Percentiles rank a stretch among this genome's conserved stretches.
phyloP scores from a whole-genome alignment of 495 filamentous ascomycete species.

The Halenospora varia region DNA sequence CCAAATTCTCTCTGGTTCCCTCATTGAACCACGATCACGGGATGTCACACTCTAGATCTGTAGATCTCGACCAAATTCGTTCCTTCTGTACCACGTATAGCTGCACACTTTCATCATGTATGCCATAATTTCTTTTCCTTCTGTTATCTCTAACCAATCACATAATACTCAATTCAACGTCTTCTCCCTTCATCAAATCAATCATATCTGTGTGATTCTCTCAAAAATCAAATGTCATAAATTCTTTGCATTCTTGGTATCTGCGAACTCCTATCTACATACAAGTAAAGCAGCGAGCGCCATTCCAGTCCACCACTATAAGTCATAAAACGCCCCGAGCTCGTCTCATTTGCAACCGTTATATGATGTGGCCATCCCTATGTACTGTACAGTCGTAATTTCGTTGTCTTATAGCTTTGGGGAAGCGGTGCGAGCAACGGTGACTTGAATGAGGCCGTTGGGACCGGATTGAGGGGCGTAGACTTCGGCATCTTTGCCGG shows the following conservation, averaged over 20 bases:
- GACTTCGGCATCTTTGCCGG: slow-evolving; percentile 92
- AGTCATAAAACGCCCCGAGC: background rate
- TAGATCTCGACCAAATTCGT: too few relatives aligned
- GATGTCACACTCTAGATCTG: too few relatives aligned
- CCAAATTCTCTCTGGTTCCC: too few relatives aligned
- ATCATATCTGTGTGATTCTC: background rate
- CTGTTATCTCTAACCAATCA: too few relatives aligned
- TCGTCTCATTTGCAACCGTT: too few relatives aligned
- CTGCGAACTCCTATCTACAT: slow-evolving; percentile 15
- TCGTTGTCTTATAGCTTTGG: slow-evolving; percentile 21
- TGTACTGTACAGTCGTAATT: too few relatives aligned
- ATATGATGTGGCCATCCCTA: too few relatives aligned
- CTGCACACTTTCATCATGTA: too few relatives aligned
- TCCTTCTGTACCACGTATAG: too few relatives aligned
- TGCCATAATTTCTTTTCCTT: too few relatives aligned
- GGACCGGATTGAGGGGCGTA: slow-evolving; percentile 90
- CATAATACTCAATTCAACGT: background rate
- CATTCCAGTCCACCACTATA: background rate
- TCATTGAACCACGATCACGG: too few relatives aligned
- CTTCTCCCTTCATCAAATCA: background rate
- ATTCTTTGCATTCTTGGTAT: slow-evolving; percentile 11
- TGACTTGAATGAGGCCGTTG: slow-evolving; percentile 95
- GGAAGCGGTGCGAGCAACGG: slow-evolving; percentile 58
- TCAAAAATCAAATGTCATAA: background rate
- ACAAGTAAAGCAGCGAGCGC: too few relatives aligned